A percentile compares a stretch with the other conserved stretches of the same genome.
These are phyloP conservation scores for Ambrosiella xylebori DNA, from an alignment of 2,329 filamentous ascomycete species.

Conservation along the genomic window DNA sequence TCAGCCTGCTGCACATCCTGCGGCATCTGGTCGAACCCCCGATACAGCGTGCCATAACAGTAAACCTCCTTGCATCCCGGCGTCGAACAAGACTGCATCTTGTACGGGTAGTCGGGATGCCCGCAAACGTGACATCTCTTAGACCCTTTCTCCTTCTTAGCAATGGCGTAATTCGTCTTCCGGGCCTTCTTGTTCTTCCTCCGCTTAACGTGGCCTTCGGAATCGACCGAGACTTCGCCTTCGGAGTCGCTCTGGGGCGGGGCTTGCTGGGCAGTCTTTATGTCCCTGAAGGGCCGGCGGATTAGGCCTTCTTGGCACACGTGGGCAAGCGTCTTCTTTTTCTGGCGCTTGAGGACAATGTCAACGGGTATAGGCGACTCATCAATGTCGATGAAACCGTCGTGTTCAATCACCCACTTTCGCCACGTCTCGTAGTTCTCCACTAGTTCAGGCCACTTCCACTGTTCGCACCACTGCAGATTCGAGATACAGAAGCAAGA, in stretches of 20 bases:
- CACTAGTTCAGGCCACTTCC: slow-evolving; percentile 62
- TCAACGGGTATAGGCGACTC: slow-evolving; percentile 53
- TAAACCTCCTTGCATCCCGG: slow-evolving; percentile 56
- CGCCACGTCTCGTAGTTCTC: slow-evolving; percentile 73
- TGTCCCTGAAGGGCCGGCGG: slow-evolving; percentile 65
- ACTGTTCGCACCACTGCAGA: slow-evolving; percentile 85
- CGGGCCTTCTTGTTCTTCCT: not conserved
- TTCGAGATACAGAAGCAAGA: slow-evolving; percentile 79
- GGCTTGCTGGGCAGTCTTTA: slow-evolving; percentile 39
- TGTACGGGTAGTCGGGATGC: slow-evolving; percentile 66
- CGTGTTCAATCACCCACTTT: slow-evolving; percentile 55
- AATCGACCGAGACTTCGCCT: slow-evolving; percentile 37
- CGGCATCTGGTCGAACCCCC: slow-evolving; percentile 82
- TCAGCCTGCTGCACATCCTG: slow-evolving; percentile 63
- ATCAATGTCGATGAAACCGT: slow-evolving; percentile 47
- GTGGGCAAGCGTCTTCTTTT: slow-evolving; percentile 69
- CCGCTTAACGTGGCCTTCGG: slow-evolving; percentile 31
- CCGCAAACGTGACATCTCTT: slow-evolving; percentile 71
- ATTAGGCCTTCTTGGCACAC: slow-evolving; percentile 85
- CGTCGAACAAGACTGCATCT: slow-evolving; percentile 61
- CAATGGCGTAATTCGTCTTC: not conserved
- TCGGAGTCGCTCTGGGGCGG: slow-evolving; percentile 24
- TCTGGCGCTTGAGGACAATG: slow-evolving; percentile 46
- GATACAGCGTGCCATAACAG: slow-evolving; percentile 84
- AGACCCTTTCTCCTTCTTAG: slow-evolving; percentile 22